These are phyloP conservation scores for Cucumis melo DNA, from an alignment of 306 rosid genomes.

Conservation along the genomic window DNA sequence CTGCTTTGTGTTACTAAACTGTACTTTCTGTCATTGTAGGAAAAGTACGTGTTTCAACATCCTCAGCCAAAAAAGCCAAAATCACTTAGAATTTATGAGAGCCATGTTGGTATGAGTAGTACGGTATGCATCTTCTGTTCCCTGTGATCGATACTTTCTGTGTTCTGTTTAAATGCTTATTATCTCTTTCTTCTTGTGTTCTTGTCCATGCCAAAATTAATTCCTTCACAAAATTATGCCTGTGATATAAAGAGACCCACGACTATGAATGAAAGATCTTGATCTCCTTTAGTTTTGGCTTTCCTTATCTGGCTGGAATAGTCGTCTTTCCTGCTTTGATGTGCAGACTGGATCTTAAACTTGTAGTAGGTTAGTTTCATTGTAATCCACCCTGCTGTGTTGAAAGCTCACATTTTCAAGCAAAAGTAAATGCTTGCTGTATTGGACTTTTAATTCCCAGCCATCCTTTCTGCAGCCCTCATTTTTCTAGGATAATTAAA, in stretches of 20 bases:
- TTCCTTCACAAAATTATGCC: background rate
- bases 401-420: background rate
- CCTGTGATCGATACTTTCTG: background rate
- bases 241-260: background rate
- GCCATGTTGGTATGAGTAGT: constrained; percentile 98
- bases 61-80: constrained; percentile 83
- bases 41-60: constrained; percentile 62
- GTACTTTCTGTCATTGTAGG: constrained; percentile 31
- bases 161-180: background rate
- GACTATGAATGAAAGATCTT: background rate
- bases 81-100: constrained; percentile 87
- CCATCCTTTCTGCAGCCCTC: background rate
- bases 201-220: background rate
- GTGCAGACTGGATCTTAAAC: background rate
- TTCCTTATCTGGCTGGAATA: background rate
- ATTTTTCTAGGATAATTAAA: background rate
- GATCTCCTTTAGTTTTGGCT: background rate
- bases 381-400: background rate
- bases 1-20: background rate
- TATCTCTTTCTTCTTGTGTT: background rate
- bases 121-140: constrained; percentile 40
- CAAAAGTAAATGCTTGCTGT: background rate
- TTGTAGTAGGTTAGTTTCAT: background rate
- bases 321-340: background rate
- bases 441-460: background rate